A percentile compares a stretch with the other conserved stretches of the same genome.
Conservation (phyloP, 345 rosid genomes). For the Melaleuca quinquenervia region DNA sequence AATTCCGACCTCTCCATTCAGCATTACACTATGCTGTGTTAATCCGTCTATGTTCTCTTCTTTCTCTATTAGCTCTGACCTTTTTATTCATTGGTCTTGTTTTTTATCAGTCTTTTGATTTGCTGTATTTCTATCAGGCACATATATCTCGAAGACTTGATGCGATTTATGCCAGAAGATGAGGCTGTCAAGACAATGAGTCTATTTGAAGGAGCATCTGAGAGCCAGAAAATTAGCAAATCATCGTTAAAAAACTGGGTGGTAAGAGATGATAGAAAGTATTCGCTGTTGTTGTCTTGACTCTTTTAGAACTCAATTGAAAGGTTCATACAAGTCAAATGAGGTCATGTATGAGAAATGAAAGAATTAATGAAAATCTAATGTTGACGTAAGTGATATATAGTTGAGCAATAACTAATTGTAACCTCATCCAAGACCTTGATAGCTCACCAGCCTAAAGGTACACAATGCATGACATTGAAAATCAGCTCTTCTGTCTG, state of each 20-base stretch:
- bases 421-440: too few relatives aligned
- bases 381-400: too few relatives aligned
- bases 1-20: not conserved
- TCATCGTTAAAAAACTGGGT: constrained; percentile 8
- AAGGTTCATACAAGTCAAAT: not conserved
- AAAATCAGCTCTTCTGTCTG: too few relatives aligned
- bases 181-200: constrained; percentile 10
- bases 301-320: not conserved
- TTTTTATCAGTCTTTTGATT: not conserved
- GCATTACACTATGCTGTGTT: not conserved
- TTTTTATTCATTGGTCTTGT: not conserved
- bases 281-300: not conserved
- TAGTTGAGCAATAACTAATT: too few relatives aligned
- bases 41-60: not conserved
- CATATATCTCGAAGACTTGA: constrained; percentile 4
- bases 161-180: constrained; percentile 12
- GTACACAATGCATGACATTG: too few relatives aligned
- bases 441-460: too few relatives aligned
- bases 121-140: not conserved
- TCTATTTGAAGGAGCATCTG: constrained; percentile 8
- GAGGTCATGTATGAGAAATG: not conserved
- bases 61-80: not conserved
- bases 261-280: not conserved
- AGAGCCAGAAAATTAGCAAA: constrained; percentile 4
- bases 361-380: not conserved